Evolutionary conservation across 805 yeast genomes (phyloP).

Genomic region (Candida dendrica): DNA sequence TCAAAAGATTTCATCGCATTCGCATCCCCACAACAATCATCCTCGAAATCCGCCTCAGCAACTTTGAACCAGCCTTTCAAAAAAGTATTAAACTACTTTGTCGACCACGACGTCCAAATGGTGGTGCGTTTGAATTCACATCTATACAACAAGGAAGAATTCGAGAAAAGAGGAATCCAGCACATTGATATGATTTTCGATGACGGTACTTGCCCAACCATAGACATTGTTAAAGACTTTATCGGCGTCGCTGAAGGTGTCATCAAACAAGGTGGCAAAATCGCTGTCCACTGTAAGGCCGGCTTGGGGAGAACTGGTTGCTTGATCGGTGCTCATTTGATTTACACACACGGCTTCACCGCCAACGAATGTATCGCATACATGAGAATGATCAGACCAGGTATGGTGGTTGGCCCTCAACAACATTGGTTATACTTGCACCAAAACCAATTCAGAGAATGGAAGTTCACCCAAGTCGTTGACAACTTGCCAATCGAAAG

Average conservation of each 20-base stretch:
- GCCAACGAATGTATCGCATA: constrained; percentile 96
- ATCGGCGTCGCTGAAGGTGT: constrained; percentile 93
- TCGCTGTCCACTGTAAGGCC: constrained; percentile 99
- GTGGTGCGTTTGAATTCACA: constrained; percentile 92
- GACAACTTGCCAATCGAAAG: constrained; percentile 59
- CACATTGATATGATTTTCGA: constrained; percentile 96
- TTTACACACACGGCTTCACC: constrained; percentile 93
- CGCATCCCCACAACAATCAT: constrained; percentile 87
- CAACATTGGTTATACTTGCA: constrained; percentile 97
- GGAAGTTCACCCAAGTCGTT: constrained; percentile 87
- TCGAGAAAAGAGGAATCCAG: constrained; percentile 73
- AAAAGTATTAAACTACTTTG: constrained; percentile 75
- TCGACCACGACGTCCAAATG: constrained; percentile 65
- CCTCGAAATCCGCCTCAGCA: constrained; percentile 23
- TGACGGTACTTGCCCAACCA: constrained; percentile 95
- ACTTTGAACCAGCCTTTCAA: constrained; percentile 65
- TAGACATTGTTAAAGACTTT: constrained; percentile 87
- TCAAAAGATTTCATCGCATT: constrained; percentile 95
- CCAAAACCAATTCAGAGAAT: constrained; percentile 92
- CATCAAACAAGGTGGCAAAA: constrained; percentile 78
- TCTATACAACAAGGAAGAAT: constrained; percentile 78
- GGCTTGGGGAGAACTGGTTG: constrained; percentile 98
- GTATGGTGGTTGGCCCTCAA: constrained; percentile 99
- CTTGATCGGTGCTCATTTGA: constrained; percentile 92
- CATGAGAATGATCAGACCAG: constrained; percentile 94